Evolutionary conservation across 2,329 filamentous ascomycete genomes (phyloP).

Genomic region (Ophiostoma perfectum): DNA sequence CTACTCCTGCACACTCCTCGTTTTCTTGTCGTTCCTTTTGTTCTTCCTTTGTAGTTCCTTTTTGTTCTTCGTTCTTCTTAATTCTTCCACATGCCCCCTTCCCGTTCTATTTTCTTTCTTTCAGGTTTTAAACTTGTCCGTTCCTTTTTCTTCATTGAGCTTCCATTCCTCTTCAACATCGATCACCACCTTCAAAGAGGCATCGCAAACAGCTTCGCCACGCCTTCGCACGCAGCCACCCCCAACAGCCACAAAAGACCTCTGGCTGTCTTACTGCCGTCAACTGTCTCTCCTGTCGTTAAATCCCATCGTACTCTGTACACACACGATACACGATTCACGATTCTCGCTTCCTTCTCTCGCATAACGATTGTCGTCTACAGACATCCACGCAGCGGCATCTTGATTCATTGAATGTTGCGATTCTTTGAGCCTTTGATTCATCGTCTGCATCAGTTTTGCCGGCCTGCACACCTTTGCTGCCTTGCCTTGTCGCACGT

Average conservation of each 20-base stretch:
- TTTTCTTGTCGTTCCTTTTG: constrained; percentile 10
- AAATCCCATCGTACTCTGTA: neutral
- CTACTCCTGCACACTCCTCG: constrained; percentile 5
- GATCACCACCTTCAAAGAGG: neutral
- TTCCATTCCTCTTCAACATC: neutral
- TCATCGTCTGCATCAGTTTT: neutral
- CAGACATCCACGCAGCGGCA: neutral
- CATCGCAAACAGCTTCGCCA: neutral
- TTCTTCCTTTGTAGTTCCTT: constrained; percentile 12
- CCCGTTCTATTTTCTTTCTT: constrained; percentile 4
- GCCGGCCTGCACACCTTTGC: neutral
- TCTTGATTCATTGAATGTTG: neutral
- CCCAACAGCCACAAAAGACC: constrained; percentile 5
- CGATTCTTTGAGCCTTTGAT: neutral
- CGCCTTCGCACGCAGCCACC: neutral
- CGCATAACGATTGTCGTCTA: neutral
- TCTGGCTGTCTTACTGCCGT: constrained; percentile 16
- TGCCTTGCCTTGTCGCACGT: neutral
- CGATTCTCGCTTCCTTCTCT: neutral
- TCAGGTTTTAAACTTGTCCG: neutral
- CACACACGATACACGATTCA: neutral
- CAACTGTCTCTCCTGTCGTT: constrained; percentile 15
- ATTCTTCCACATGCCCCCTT: constrained; percentile 15
- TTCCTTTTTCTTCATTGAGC: constrained; percentile 5
- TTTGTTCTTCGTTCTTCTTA: constrained; percentile 12